phyloP scores from a whole-genome alignment of 306 rosid species.

The Trichosanthes truncata region DNA sequence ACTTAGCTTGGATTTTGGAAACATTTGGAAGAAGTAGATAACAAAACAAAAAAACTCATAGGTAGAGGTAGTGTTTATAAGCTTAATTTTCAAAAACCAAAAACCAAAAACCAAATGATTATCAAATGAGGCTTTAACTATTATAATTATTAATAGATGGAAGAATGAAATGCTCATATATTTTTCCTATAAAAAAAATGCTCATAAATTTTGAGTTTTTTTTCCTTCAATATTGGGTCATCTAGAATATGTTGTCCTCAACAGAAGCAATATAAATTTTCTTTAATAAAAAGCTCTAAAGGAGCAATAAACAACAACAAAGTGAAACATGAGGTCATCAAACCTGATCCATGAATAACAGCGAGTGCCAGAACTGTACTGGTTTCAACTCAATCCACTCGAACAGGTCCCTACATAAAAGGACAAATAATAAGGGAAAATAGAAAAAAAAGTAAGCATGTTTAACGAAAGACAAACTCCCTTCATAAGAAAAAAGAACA shows the following conservation, averaged over 20 bases:
- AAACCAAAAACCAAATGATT: no score
- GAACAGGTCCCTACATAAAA: conserved; percentile 63
- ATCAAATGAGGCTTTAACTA: neutral
- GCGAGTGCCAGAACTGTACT: conserved; percentile 70
- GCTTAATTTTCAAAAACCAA: no score
- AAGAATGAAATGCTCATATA: neutral
- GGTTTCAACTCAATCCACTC: conserved; percentile 98
- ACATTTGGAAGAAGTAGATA: no score
- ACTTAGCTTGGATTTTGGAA: no score
- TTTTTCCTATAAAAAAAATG: neutral
- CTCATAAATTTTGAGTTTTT: no score
- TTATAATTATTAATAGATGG: neutral
- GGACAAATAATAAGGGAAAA: conserved; percentile 18
- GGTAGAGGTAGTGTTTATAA: no score
- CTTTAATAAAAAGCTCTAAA: neutral
- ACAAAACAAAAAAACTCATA: no score
- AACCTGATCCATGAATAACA: conserved; percentile 95
- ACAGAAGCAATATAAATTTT: neutral
- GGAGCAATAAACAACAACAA: neutral
- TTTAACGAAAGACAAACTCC: neutral
- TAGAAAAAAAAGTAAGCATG: conserved; percentile 8
- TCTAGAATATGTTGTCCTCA: no score
- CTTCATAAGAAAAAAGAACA: conserved; percentile 11
- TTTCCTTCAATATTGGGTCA: no score
- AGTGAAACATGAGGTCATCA: neutral